These are phyloP conservation scores for Sporothrix curviconia DNA, from an alignment of 2,329 filamentous ascomycete genomes.

Conservation along the genomic window DNA sequence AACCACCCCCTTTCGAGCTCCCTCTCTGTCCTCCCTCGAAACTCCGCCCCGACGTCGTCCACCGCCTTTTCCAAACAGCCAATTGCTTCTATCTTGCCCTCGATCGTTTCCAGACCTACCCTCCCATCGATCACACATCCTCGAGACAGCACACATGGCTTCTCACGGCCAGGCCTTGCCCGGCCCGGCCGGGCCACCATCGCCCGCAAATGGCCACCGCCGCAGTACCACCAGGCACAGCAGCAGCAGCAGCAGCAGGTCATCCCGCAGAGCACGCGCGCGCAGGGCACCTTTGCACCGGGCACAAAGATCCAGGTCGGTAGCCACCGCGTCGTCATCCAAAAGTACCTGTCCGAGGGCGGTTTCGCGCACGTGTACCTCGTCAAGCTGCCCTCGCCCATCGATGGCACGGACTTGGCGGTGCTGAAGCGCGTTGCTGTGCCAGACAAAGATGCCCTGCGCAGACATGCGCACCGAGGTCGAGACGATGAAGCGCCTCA, in stretches of 20 bases:
- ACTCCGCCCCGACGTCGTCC: neutral
- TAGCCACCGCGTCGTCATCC: conserved; percentile 83
- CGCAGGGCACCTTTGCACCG: conserved; percentile 82
- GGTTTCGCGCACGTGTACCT: conserved; percentile 98
- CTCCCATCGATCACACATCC: neutral
- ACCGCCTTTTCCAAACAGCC: neutral
- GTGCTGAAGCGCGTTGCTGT: conserved; percentile 94
- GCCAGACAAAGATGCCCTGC: conserved; percentile 88
- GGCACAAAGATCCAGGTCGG: conserved; percentile 97
- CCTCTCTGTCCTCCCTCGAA: neutral
- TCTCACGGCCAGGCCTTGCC: conserved; percentile 12
- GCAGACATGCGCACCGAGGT: conserved; percentile 97
- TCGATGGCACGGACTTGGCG: conserved; percentile 72
- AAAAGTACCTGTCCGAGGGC: conserved; percentile 95
- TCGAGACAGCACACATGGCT: conserved; percentile 6
- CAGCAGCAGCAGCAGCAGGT: neutral
- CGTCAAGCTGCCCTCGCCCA: conserved; percentile 71
- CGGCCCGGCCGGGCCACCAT: conserved; percentile 5
- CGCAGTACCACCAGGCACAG: neutral
- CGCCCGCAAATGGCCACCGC: neutral
- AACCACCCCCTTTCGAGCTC: neutral
- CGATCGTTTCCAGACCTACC: neutral
- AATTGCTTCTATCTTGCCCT: neutral
- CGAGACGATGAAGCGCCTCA: conserved; percentile 99
- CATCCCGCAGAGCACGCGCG: conserved; percentile 23